Conservation (phyloP, 129 eudicot species). For the Artemisia argyi region DNA sequence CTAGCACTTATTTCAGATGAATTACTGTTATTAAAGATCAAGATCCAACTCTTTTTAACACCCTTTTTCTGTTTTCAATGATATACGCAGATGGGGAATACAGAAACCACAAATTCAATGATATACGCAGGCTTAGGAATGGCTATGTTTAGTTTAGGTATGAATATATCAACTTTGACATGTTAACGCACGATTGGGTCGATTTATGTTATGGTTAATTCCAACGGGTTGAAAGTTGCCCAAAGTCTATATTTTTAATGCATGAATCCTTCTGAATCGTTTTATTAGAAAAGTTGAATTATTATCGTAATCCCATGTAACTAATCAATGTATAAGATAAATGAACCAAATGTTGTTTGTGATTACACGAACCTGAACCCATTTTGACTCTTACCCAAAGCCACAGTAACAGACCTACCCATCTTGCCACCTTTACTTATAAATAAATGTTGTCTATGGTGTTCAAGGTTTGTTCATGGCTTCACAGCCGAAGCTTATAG, state of each 20-base stretch:
- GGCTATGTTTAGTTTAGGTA: slow-evolving; percentile 75
- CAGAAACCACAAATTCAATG: slow-evolving; percentile 44
- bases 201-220: too few relatives aligned
- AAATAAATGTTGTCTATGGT: background rate
- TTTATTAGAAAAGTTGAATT: too few relatives aligned
- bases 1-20: background rate
- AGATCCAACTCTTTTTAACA: slow-evolving; percentile 5
- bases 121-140: slow-evolving; percentile 52
- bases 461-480: slow-evolving; percentile 65
- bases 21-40: background rate
- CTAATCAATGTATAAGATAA: too few relatives aligned
- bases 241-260: too few relatives aligned
- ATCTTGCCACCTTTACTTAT: background rate
- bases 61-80: slow-evolving; percentile 3
- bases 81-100: slow-evolving; percentile 48
- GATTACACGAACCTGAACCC: too few relatives aligned
- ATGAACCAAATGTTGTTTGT: too few relatives aligned
- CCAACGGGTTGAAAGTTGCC: too few relatives aligned
- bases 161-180: background rate
- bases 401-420: background rate
- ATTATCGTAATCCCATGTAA: too few relatives aligned
- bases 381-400: background rate
- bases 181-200: too few relatives aligned
- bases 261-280: too few relatives aligned
- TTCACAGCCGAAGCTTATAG: slow-evolving; percentile 51